Conservation (phyloP, 176 grass and related monocot genomes). For the Melocanna baccifera region DNA sequence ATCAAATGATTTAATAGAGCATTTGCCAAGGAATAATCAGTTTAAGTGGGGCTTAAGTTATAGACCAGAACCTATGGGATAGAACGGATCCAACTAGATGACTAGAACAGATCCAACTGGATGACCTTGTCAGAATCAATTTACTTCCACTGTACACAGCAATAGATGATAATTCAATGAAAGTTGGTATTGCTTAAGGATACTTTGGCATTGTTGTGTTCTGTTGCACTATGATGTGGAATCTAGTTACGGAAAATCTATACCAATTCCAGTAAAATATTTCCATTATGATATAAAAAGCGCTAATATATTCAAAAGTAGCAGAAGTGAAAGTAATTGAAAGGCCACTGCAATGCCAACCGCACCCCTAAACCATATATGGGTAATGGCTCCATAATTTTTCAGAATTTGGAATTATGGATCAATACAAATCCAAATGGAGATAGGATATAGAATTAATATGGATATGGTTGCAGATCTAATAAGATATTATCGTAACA, state of each 20-base stretch:
- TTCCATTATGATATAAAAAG: not conserved
- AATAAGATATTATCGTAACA: not conserved
- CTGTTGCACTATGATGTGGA: not conserved
- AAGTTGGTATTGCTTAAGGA: not conserved
- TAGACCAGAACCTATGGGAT: not conserved
- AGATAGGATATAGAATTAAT: not conserved
- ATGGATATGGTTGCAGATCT: not conserved
- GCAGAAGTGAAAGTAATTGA: not conserved
- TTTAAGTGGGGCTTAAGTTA: not conserved
- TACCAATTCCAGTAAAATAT: not conserved
- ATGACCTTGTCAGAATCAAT: not conserved
- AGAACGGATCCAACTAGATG: not conserved
- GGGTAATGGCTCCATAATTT: not conserved
- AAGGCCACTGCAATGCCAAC: not conserved
- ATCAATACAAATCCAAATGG: not conserved
- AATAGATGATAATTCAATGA: not conserved
- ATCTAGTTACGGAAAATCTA: not conserved
- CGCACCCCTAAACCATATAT: not conserved
- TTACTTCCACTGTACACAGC: not conserved
- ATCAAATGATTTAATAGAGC: not conserved
- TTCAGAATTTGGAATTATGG: not conserved
- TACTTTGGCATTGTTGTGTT: not conserved
- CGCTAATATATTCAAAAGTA: not conserved
- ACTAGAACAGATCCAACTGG: not conserved
- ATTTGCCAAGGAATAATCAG: not conserved